A percentile compares a stretch with the other conserved stretches of the same genome.
These are phyloP conservation scores for Alternaria postmessia DNA, from an alignment of 2,329 filamentous ascomycete species.

Conservation along the genomic window DNA sequence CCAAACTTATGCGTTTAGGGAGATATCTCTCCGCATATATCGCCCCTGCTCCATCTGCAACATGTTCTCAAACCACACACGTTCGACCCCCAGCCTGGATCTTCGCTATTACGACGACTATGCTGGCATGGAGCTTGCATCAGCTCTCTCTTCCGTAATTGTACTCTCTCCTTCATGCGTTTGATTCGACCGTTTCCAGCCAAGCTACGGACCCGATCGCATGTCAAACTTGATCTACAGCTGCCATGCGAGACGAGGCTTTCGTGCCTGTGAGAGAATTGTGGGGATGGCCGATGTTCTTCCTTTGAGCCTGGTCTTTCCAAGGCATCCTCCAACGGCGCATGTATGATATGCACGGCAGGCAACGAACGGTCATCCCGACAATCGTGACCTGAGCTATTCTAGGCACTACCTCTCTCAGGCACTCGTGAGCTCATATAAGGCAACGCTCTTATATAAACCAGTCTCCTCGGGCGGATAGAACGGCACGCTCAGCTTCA, in stretches of 20 bases:
- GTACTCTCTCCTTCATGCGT: constrained; percentile 35
- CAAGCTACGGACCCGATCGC: constrained; percentile 27
- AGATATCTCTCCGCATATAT: constrained; percentile 30
- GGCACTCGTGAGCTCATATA: constrained; percentile 13
- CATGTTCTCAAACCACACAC: constrained; percentile 44
- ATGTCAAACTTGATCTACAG: constrained; percentile 22
- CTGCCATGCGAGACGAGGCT: constrained; percentile 31
- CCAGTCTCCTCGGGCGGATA: constrained; percentile 15
- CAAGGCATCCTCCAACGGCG: constrained; percentile 45
- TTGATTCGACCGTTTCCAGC: constrained; percentile 45
- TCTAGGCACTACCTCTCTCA: constrained; percentile 21
- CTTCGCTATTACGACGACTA: constrained; percentile 27
- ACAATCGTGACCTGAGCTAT: constrained; percentile 21
- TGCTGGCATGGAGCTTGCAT: constrained; percentile 27
- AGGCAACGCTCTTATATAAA: constrained; percentile 34
- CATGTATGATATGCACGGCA: constrained; percentile 46
- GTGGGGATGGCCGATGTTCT: constrained; percentile 27
- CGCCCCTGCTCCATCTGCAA: constrained; percentile 41
- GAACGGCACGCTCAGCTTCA: constrained; percentile 27
- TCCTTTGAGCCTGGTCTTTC: constrained; percentile 28
- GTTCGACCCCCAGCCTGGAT: constrained; percentile 40
- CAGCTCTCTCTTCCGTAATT: constrained; percentile 23
- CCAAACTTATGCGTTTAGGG: constrained; percentile 50
- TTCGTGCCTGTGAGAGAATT: constrained; percentile 40
- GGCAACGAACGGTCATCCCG: constrained; percentile 29